phyloP scores from a whole-genome alignment of 768 basidiomycete species.

The Trametes punicea region DNA sequence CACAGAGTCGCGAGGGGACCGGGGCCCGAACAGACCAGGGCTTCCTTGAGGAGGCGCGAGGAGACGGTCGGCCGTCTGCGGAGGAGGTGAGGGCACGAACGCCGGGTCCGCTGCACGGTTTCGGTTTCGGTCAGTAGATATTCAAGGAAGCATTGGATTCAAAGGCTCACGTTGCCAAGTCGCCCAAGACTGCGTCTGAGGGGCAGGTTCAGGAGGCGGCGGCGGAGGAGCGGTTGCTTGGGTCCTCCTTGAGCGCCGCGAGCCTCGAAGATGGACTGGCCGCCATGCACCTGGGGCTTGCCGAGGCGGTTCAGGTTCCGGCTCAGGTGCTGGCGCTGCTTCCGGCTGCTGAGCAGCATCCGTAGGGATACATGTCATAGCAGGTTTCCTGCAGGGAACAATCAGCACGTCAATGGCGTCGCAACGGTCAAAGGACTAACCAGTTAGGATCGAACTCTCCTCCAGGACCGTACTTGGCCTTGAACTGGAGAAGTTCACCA shows the following conservation, averaged over 20 bases:
- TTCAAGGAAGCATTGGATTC: too few species aligned
- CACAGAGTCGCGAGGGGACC: slow-evolving; percentile 50
- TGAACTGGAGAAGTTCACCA: slow-evolving; percentile 64
- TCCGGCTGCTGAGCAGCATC: slow-evolving; percentile 25
- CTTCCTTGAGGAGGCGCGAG: slow-evolving; percentile 56
- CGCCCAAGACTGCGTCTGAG: slow-evolving; percentile 35
- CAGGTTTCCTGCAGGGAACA: slow-evolving; percentile 9
- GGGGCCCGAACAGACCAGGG: slow-evolving; percentile 76
- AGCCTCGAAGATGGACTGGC: slow-evolving; percentile 10
- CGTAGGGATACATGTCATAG: slow-evolving; percentile 15
- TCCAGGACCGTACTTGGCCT: slow-evolving; percentile 77
- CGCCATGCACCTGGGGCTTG: slow-evolving; percentile 23
- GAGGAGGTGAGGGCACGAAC: slow-evolving; percentile 57
- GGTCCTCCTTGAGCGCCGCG: slow-evolving; percentile 19
- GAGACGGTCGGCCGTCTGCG: slow-evolving; percentile 46
- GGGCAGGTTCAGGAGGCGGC: slow-evolving; percentile 21
- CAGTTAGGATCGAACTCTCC: slow-evolving; percentile 86
- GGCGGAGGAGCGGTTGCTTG: slow-evolving; percentile 16
- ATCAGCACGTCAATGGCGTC: background rate
- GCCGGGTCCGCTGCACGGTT: slow-evolving; percentile 51
- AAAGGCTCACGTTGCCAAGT: slow-evolving; percentile 40
- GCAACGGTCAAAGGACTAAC: slow-evolving; percentile 34
- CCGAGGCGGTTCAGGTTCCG: slow-evolving; percentile 18
- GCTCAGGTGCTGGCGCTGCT: slow-evolving; percentile 22
- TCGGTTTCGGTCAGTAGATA: too few species aligned